Evolutionary conservation across 768 basidiomycete genomes (phyloP), one percentile per base, ranked within the genome.

Genomic region (Lepiota brunneoincarnata): DNA sequence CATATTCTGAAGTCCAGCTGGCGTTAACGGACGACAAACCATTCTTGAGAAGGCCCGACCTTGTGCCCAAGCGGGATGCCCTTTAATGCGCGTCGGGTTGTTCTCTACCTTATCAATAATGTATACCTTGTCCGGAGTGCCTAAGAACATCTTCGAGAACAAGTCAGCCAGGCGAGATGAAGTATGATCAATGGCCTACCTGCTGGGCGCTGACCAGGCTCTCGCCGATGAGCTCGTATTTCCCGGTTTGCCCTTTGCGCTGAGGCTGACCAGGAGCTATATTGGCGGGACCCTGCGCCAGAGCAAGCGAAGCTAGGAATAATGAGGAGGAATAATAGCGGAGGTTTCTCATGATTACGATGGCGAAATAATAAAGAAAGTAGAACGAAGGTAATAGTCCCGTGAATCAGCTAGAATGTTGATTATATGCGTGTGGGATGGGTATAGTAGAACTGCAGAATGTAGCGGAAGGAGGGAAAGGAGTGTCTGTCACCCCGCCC

Each of bases 21-120:
- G 17, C 6, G 34, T 28, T 26, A 14, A 40, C 20, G 21, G 20
- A 50, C 15, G 50, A 28, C 15, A 37, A 34, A 53, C 39, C 43
- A 17, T 47, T 41, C 21, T 20, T 6, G 26, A 20, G 24, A 51
- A 44, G 21, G 9, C 54, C 68, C 18, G 48, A 79, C 84, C 87
- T 4, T 86, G 76, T 3, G 82, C 86, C 84, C 85, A 87, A 4
- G 83, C 81, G 0, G 87, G 83, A 67, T 89, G 88, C 0, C 81
- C 84, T 26, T 78, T 78, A 44, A 90, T 76, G 49, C 75, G 68
- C 0, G 78, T 65, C 0, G 83, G 79, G 67, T 91, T 91, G 58
- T 81, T 79, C 64, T 91, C 87, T 6, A 80, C 81, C 71, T 93
- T 93, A 75, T 93, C 91, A 21, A 92, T 66, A 58, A 92, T 76